phyloP scores from a whole-genome alignment of 768 basidiomycete species.

The Podaxis sp. region DNA sequence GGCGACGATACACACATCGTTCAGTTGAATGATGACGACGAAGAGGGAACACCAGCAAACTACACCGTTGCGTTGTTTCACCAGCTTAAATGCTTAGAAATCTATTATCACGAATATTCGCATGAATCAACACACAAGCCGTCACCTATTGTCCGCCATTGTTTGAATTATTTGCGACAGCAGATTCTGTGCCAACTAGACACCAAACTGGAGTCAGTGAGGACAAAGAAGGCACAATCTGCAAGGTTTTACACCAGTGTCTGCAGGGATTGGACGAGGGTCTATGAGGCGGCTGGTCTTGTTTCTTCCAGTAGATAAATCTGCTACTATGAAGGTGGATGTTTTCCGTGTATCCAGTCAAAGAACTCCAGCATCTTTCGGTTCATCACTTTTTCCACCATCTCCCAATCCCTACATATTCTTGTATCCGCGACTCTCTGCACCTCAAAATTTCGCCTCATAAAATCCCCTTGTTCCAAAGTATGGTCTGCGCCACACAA shows the following conservation, averaged over 20 bases:
- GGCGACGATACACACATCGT: neutral
- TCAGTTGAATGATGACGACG: neutral
- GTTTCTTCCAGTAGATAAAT: neutral
- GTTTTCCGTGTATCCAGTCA: neutral
- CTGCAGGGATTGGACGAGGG: slow-evolving; percentile 20
- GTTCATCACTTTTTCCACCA: slow-evolving; percentile 40
- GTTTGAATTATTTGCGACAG: slow-evolving; percentile 31
- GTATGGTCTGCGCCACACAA: slow-evolving; percentile 32
- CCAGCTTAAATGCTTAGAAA: slow-evolving; percentile 19
- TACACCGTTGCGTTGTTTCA: slow-evolving; percentile 17
- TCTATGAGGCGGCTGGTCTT: slow-evolving; percentile 19
- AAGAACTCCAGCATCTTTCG: neutral
- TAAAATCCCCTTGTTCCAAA: slow-evolving; percentile 34
- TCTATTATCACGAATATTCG: slow-evolving; percentile 17
- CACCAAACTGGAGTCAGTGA: slow-evolving; percentile 18
- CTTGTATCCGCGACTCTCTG: slow-evolving; percentile 43
- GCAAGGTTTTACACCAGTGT: slow-evolving; percentile 16
- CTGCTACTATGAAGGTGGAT: neutral
- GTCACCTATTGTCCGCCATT: slow-evolving; percentile 22
- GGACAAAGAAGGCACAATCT: slow-evolving; percentile 12
- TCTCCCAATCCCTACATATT: slow-evolving; percentile 68
- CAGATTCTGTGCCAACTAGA: slow-evolving; percentile 28
- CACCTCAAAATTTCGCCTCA: slow-evolving; percentile 24
- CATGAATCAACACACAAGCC: neutral
- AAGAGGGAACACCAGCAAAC: neutral